Evolutionary conservation across 352 stramenopile genomes (phyloP).

Genomic region (Blastocystis sp.): DNA sequence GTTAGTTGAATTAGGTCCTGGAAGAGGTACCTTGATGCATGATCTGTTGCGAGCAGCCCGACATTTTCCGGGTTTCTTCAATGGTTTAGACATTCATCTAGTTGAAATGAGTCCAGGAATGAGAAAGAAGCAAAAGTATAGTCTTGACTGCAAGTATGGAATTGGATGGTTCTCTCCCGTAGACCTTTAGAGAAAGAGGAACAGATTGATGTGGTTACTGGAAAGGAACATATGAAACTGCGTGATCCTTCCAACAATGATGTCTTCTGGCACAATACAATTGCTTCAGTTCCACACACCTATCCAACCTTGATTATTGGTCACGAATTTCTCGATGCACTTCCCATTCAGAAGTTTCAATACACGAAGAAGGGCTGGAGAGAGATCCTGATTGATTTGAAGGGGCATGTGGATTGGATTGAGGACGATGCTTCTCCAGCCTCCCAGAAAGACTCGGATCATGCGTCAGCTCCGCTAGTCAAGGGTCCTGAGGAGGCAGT

Average conservation of each 20-base stretch:
- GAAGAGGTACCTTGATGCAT: conserved; percentile 76
- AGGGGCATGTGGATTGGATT: conserved; percentile 49
- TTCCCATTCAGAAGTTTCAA: conserved; percentile 84
- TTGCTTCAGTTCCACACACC: conserved; percentile 72
- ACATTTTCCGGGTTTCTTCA: conserved; percentile 77
- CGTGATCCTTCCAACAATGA: not conserved
- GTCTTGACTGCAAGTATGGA: conserved; percentile 62
- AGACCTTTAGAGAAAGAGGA: conserved; percentile 20
- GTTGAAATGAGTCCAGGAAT: conserved; percentile 77
- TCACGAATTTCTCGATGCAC: conserved; percentile 80
- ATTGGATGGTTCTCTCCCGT: not conserved
- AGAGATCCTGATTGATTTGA: conserved; percentile 41
- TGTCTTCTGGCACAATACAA: conserved; percentile 73
- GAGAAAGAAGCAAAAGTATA: conserved; percentile 63
- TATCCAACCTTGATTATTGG: conserved; percentile 75
- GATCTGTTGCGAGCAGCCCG: conserved; percentile 78
- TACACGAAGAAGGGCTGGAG: conserved; percentile 62
- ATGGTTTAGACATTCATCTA: conserved; percentile 77
- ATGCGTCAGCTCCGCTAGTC: not conserved
- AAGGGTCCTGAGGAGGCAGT: not conserved
- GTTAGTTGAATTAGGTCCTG: conserved; percentile 78
- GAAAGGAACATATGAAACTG: conserved; percentile 55
- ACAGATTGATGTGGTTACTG: not conserved
- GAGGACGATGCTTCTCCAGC: not conserved
- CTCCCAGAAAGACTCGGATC: not conserved